Base-by-base conservation (phyloP, 2,329 filamentous ascomycete genomes). In the Botryotinia globosa region DNA sequence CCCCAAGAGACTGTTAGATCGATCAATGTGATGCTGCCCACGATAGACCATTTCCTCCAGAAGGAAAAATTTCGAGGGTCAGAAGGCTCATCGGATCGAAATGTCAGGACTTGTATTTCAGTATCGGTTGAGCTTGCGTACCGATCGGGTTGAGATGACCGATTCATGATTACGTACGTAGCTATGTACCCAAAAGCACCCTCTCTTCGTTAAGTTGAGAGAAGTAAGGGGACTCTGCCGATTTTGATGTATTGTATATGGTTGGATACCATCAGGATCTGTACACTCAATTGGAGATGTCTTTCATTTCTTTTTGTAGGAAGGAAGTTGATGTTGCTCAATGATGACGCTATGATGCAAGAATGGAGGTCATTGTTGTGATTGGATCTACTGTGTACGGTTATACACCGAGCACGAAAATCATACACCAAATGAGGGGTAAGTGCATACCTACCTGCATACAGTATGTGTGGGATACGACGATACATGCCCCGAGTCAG, bases 1-100 rank as follows among this genome's bases (percentile, higher is more conserved):
- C 83, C 83, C 81, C 84, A 86, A n/a, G 77, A 79, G 37, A 81
- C 80, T 4, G 77, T 80, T 7, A 82, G 74, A 71, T 81, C 80
- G 65, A 80, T 77, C 3, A 80, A 74, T 0, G 78, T 76, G 37
- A 82, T 80, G 25, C 75, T 77, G 12, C 77, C 72, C 2, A 82
- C 78, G 22, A 81, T 80, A 5, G 77, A 74, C 80, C 81, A 81
- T 76, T 82, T 82, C 48, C 77, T 75, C 78, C 79, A 81, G n/a
- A 73, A 56, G 4, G 79, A 75, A 80, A 80, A 82, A 65, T 81
- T 81, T 5, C 80, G 76, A 1, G 80, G 81, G 45, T 81, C 81
- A 22, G 48, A 58, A 8, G 73, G 71, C 20, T 76, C 75, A 14
- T 42, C 51, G 14, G 72, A 69, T 16, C 56, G 34, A 51, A 73